Evolutionary conservation across 1,284 basidiomycete species (phyloP).

Genomic region (Fereydounia khargensis): DNA sequence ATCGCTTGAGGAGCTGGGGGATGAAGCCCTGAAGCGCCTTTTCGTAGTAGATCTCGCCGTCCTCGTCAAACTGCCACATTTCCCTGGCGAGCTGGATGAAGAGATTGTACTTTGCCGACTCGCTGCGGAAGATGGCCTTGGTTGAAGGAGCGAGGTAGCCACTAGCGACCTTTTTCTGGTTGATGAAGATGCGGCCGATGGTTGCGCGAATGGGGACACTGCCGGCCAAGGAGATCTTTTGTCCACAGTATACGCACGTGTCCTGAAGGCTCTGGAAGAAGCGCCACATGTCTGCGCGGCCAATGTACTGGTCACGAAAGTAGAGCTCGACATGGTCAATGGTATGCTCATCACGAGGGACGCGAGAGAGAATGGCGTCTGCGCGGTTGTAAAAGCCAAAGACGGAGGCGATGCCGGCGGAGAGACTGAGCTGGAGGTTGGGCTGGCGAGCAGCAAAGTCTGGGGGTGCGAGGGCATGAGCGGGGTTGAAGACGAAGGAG

Average conservation of each 20-base stretch:
- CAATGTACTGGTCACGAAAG: constrained; percentile 55
- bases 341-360: constrained; percentile 31
- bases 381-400: constrained; percentile 47
- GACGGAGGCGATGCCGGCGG: constrained; percentile 38
- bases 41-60: constrained; percentile 81
- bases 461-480: constrained; percentile 37
- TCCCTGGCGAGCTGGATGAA: constrained; percentile 95
- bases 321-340: constrained; percentile 57
- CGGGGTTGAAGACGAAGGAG: constrained; percentile 43
- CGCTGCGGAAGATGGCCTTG: constrained; percentile 81
- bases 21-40: constrained; percentile 77
- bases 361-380: constrained; percentile 40
- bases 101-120: constrained; percentile 73
- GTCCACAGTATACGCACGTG: constrained; percentile 55
- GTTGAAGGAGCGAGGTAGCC: constrained; percentile 79
- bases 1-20: constrained; percentile 55
- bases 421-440: constrained; percentile 49
- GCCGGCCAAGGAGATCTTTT: constrained; percentile 48
- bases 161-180: constrained; percentile 62
- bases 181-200: constrained; percentile 52
- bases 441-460: constrained; percentile 37
- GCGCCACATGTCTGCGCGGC: constrained; percentile 57
- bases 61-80: constrained; percentile 94
- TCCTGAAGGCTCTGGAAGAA: constrained; percentile 47
- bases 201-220: constrained; percentile 53